Percentiles rank a stretch among this genome's conserved stretches.
These are phyloP conservation scores for Penicillium sp. DNA, from an alignment of 2,329 filamentous ascomycete genomes.

Conservation along the genomic window DNA sequence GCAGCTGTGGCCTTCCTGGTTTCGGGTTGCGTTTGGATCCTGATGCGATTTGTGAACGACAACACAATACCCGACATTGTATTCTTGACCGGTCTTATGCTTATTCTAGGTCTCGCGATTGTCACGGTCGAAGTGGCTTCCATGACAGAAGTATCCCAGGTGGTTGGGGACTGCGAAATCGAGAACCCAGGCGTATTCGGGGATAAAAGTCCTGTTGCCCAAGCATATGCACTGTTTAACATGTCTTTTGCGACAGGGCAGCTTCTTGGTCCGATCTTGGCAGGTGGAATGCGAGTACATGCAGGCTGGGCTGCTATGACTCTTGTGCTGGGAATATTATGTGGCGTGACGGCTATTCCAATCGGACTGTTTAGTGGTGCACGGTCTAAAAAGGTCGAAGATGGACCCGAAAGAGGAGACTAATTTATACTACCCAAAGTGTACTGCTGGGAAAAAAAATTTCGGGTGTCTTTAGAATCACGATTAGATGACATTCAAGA, in stretches of 20 bases:
- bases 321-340: constrained; percentile 30
- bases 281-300: constrained; percentile 43
- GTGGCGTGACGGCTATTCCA: constrained; percentile 28
- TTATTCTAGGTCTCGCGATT: constrained; percentile 61
- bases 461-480: neutral
- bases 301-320: constrained; percentile 34
- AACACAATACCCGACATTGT: constrained; percentile 65
- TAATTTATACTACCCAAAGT: neutral
- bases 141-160: constrained; percentile 70
- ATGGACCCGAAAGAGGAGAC: neutral
- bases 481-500: neutral
- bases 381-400: neutral
- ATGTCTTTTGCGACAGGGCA: constrained; percentile 64
- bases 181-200: constrained; percentile 70
- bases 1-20: constrained; percentile 58
- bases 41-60: constrained; percentile 64
- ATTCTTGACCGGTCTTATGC: constrained; percentile 65
- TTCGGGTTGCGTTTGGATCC: constrained; percentile 62
- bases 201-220: constrained; percentile 59
- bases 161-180: constrained; percentile 59
- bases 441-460: neutral
- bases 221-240: constrained; percentile 66
- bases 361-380: constrained; percentile 17
- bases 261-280: constrained; percentile 61
- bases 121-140: constrained; percentile 64